phyloP scores from a whole-genome alignment of 192 early-diverging fungal genomes.

The Tieghemiomyces parasiticus region DNA sequence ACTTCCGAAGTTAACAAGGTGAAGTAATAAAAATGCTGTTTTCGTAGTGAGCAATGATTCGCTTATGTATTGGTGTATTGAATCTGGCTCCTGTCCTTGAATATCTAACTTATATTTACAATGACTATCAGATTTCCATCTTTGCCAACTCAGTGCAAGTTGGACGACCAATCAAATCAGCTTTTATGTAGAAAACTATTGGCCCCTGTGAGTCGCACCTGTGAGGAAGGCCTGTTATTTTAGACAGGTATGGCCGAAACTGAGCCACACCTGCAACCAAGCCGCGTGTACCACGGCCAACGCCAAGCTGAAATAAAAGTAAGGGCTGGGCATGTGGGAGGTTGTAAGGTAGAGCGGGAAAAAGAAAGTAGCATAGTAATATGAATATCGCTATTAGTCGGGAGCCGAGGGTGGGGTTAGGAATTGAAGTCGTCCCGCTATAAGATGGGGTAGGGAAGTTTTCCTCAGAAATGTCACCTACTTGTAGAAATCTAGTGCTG shows the following conservation, averaged over 20 bases:
- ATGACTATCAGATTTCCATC: too few species aligned
- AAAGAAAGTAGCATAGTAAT: neutral
- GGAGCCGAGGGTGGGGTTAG: neutral
- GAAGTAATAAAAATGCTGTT: too few species aligned
- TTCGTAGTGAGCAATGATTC: too few species aligned
- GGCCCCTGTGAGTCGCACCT: too few species aligned
- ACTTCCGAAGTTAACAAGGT: too few species aligned
- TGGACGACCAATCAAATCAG: too few species aligned
- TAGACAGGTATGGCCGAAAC: neutral
- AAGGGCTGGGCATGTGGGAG: neutral
- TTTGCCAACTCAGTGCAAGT: too few species aligned
- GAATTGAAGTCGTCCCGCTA: neutral
- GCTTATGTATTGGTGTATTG: too few species aligned
- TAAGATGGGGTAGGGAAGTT: neutral
- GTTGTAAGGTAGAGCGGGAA: neutral
- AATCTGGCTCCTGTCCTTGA: too few species aligned
- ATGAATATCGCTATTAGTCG: neutral
- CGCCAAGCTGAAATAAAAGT: neutral
- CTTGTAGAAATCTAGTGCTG: constrained; percentile 21
- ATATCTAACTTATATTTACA: too few species aligned
- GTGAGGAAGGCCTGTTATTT: neutral
- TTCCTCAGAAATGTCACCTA: constrained; percentile 10
- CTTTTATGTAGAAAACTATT: too few species aligned
- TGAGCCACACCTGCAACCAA: constrained; percentile 5
- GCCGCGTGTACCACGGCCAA: neutral